Evolutionary conservation across 2,329 filamentous ascomycete genomes (phyloP).

Genomic region (Pseudopithomyces maydicus): DNA sequence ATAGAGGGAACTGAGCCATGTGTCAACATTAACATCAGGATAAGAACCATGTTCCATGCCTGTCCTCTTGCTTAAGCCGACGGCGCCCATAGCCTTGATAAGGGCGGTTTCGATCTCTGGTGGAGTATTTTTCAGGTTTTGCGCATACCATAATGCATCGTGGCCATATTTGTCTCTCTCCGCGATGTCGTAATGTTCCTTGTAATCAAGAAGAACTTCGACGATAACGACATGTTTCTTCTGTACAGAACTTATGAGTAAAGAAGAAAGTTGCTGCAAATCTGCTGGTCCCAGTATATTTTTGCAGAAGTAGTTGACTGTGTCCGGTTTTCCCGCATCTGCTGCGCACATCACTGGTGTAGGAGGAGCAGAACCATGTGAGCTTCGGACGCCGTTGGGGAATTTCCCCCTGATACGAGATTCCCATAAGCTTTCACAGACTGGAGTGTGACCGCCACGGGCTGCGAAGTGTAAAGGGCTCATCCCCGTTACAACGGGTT

Average conservation of each 20-base stretch:
- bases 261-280: not conserved
- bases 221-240: not conserved
- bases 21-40: not conserved
- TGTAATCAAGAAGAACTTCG: not conserved
- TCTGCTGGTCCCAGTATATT: not conserved
- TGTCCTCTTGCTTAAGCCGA: not conserved
- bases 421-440: not conserved
- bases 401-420: too few relatives aligned
- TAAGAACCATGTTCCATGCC: not conserved
- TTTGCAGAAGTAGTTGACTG: not conserved
- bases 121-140: not conserved
- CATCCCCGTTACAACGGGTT: not conserved
- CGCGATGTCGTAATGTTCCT: not conserved
- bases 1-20: too few relatives aligned
- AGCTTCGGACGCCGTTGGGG: not conserved
- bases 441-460: not conserved
- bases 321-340: not conserved
- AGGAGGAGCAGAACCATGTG: not conserved
- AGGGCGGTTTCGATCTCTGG: not conserved
- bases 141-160: not conserved
- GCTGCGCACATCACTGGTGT: conserved; percentile 1
- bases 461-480: conserved; percentile 1
- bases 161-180: not conserved
- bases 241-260: not conserved
- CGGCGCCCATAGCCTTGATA: not conserved